Evolutionary conservation across 768 basidiomycete genomes (phyloP), one percentile per base, ranked within the genome.

Genomic region (Rickenella mellea): DNA sequence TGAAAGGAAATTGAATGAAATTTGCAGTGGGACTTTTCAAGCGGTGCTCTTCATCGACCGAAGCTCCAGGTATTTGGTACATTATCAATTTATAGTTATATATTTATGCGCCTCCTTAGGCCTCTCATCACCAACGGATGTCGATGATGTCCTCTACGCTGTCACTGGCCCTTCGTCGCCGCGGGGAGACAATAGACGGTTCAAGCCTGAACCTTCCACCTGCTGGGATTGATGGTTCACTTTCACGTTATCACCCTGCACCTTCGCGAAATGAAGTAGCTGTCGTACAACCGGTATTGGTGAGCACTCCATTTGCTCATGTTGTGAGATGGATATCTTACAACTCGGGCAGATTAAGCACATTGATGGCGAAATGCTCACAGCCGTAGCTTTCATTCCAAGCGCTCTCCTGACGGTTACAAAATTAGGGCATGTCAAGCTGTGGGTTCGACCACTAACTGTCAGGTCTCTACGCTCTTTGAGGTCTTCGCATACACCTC

Each of bases 211-310:
- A 78, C 49, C 70, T 84, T 12, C 71, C 76, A 9, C 61, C 69
- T 1, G 41, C 53, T 2, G 57, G 53, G 27, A 55, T 63, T 11
- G 60, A 67, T 9, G 53, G 60, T 26, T 52, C 58, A 9, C 76
- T 69, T 10, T 60, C 69, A 22, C 69, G 78, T 10, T 93, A 81
- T 51, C 94, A 97, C 51, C 78, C 87, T 20, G 87, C 94, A 3
- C 93, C 92, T 2, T 86, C 89, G 2, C 71, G 91, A 19, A 91
- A 84, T 48, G 93, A 96, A 50, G 80, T 94, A 8, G 83, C 91
- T 5, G 74, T 86, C 21, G 78, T 96, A 2, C 92, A 94, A 53
- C 91, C 93, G 19, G 89, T 94, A 28, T 62, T 94, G 48, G 89
- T 91, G 52, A 51, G 74, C 68, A 27, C 10, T 20, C 31, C 19